Percentiles rank a stretch among this genome's conserved stretches.
Evolutionary conservation across 108 stramenopile genomes (phyloP).

Genomic region (Nitzschia putrida): DNA sequence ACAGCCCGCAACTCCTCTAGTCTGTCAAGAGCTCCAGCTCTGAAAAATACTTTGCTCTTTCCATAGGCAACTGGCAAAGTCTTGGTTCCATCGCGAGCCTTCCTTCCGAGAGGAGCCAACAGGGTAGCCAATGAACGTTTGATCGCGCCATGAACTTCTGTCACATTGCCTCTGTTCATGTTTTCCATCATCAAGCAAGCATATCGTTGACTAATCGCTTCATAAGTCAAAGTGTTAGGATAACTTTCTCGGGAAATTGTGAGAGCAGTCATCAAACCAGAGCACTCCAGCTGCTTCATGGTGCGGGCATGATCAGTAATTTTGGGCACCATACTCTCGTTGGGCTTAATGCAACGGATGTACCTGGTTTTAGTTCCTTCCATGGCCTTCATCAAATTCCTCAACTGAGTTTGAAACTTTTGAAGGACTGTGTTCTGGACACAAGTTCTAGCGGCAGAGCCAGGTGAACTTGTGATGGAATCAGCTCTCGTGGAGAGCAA

Average conservation of each 20-base stretch:
- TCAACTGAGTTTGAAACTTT: constrained; percentile 70
- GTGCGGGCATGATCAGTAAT: constrained; percentile 70
- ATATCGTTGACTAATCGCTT: constrained; percentile 65
- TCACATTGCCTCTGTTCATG: neutral
- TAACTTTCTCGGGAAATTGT: constrained; percentile 87
- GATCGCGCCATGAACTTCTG: constrained; percentile 36
- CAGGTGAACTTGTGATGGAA: constrained; percentile 2
- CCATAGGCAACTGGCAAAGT: constrained; percentile 71
- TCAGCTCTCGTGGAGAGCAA: constrained; percentile 19
- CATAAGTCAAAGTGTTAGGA: constrained; percentile 85
- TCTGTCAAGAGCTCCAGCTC: constrained; percentile 76
- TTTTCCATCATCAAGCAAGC: constrained; percentile 26
- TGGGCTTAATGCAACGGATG: constrained; percentile 92
- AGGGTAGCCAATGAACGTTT: constrained; percentile 32
- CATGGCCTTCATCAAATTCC: constrained; percentile 62
- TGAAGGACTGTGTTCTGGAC: constrained; percentile 57
- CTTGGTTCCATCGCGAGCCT: constrained; percentile 1
- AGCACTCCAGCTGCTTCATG: constrained; percentile 88
- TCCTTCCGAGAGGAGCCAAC: constrained; percentile 9
- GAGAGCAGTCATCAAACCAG: constrained; percentile 92
- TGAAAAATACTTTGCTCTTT: constrained; percentile 86
- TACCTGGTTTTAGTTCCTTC: constrained; percentile 76
- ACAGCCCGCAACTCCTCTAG: constrained; percentile 61
- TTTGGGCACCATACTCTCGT: constrained; percentile 60
- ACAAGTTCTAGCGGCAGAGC: constrained; percentile 41